Evolutionary conservation across 2,329 filamentous ascomycete species (phyloP).

Genomic region (Hymenoscyphus fructigenus): DNA sequence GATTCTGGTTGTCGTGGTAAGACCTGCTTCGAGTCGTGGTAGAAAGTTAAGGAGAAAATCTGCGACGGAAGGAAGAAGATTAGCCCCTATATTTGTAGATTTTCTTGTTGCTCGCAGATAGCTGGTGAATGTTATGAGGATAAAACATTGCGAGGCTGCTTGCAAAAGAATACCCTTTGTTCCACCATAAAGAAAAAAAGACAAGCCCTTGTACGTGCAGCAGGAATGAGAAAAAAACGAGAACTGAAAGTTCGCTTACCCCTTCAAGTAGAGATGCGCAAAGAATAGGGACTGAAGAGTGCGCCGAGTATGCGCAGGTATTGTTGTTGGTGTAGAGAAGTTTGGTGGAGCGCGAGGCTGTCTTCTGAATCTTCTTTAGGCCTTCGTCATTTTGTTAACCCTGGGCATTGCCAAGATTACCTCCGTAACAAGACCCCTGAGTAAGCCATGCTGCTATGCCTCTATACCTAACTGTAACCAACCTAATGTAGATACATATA

Average conservation of each 20-base stretch:
- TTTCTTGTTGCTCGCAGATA: neutral
- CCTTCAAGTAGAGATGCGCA: neutral
- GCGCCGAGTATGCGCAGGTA: neutral
- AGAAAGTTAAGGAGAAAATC: neutral
- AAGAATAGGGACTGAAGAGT: neutral
- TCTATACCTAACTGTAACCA: neutral
- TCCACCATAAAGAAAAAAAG: neutral
- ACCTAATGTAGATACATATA: neutral
- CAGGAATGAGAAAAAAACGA: neutral
- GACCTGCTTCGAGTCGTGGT: constrained; percentile 6
- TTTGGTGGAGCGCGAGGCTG: constrained; percentile 5
- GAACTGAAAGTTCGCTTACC: neutral
- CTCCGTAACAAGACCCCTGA: too few species aligned
- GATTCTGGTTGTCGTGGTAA: neutral
- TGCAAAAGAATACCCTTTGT: constrained; percentile 1
- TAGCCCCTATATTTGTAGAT: neutral
- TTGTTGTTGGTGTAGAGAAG: neutral
- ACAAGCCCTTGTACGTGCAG: neutral
- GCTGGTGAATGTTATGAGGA: neutral
- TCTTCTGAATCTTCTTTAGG: neutral
- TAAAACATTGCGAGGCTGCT: constrained; percentile 1
- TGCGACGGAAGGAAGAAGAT: neutral
- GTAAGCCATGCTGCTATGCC: too few species aligned
- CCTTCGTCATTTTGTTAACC: constrained; percentile 1
- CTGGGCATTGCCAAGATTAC: neutral